Base-by-base conservation (phyloP, 164 flowering plant genomes). In the Vitis riparia region DNA sequence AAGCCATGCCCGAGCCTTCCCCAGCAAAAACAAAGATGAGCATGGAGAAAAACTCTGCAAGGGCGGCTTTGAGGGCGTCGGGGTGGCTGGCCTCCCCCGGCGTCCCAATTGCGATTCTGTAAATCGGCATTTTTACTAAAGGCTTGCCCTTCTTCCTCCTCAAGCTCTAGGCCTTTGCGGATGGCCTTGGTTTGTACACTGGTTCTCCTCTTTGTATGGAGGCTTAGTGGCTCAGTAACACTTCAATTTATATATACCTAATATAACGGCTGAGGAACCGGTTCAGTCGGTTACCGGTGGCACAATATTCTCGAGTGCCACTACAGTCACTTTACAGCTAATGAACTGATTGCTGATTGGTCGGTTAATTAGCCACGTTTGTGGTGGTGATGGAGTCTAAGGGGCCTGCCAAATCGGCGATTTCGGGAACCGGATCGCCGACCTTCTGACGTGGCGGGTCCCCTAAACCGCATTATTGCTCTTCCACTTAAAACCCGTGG, bases 11-110 rank as follows among this genome's bases (percentile, higher is more conserved):
- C 2, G 91, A 84, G 50, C 91, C 91, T 80, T 84, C 79, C 3
- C 88, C 89, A 2, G 89, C 89, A 23, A 88, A 88, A 48, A 88
- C 88, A 29, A 88, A 88, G 55, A 88, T 88, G 32, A 84, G 58
- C 75, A 78, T 86, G 19, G 88, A 84, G 77, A 88, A 62, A 62
- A 88, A 81, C 67, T 88, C 91, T 0, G 88, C 76, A 2, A 83
- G n/a, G 5, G 84, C 80, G 2, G 89, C 89, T 60, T 69, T 72
- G 16, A 86, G 19, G 14, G 87, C 82, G 14, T 79, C 86, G 1
- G 89, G 89, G 8, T 80, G 84, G 30, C 84, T 76, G 14, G 82
- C 82, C 69, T 87, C 91, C 2, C 79, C 84, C 0, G 85, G 76
- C 9, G 68, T 44, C 0, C 91, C 91, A 1, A 87, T 59, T 3